These are phyloP conservation scores for Chaetomiaceae sp. DNA, from an alignment of 2,329 filamentous ascomycete genomes.

Conservation along the genomic window DNA sequence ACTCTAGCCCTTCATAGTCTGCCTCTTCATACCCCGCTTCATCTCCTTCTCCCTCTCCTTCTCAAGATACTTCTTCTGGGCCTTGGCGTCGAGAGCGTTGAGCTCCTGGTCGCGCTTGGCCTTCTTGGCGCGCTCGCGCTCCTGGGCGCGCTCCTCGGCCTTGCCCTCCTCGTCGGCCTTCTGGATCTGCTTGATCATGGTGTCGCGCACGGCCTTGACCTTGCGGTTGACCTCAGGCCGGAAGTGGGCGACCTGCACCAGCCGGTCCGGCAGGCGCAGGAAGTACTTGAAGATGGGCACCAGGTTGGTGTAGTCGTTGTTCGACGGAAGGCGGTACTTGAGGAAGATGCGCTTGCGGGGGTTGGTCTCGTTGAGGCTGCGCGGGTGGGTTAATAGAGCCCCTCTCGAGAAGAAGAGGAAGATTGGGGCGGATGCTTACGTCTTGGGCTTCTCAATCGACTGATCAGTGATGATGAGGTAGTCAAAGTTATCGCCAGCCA, in stretches of 20 bases:
- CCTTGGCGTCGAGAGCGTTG: conserved; percentile 70
- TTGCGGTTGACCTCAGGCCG: conserved; percentile 85
- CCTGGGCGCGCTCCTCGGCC: conserved; percentile 68
- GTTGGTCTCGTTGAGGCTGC: conserved; percentile 73
- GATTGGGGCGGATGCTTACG: conserved; percentile 50
- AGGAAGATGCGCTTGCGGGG: conserved; percentile 86
- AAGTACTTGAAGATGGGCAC: conserved; percentile 75
- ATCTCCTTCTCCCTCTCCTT: conserved; percentile 72
- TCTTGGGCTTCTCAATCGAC: conserved; percentile 78
- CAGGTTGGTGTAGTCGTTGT: conserved; percentile 60
- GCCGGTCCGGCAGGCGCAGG: conserved; percentile 75
- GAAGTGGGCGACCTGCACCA: conserved; percentile 76
- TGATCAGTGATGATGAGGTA: conserved; percentile 88
- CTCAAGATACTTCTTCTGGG: conserved; percentile 80
- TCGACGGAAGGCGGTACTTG: conserved; percentile 63
- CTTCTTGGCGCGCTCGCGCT: conserved; percentile 75
- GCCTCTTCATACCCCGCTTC: conserved; percentile 51
- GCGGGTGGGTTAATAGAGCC: neutral
- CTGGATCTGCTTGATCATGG: conserved; percentile 70
- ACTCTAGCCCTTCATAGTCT: conserved; percentile 46
- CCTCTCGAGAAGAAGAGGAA: too few species aligned
- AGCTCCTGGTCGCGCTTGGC: conserved; percentile 83
- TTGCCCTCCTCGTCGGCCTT: conserved; percentile 75
- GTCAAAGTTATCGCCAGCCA: conserved; percentile 76
- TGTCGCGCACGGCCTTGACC: conserved; percentile 73